These are phyloP conservation scores for Eragrostis nindensis DNA, from an alignment of 176 grass and related monocot species.

Conservation along the genomic window DNA sequence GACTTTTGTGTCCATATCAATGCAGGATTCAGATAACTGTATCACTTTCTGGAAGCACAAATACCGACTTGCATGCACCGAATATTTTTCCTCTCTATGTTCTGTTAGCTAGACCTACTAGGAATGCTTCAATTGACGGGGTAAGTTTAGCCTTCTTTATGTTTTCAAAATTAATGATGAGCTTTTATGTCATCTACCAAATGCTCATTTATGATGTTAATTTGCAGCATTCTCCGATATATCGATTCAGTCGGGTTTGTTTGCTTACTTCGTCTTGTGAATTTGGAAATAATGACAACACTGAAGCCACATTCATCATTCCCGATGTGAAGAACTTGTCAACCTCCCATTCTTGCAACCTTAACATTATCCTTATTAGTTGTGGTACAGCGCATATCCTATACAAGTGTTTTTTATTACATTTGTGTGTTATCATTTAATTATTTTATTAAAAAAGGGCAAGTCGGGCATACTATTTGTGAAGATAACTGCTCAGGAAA, in stretches of 20 bases:
- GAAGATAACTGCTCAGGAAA: slow-evolving; percentile 41
- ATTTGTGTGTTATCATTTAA: slow-evolving; percentile 22
- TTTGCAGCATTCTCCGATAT: slow-evolving; percentile 72
- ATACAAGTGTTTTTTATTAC: slow-evolving; percentile 20
- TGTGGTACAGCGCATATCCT: slow-evolving; percentile 59
- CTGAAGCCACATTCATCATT: slow-evolving; percentile 80
- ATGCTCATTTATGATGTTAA: slow-evolving; percentile 28
- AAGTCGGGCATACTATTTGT: slow-evolving; percentile 41
- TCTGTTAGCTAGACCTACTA: slow-evolving; percentile 73
- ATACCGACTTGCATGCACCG: slow-evolving; percentile 61
- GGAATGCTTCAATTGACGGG: slow-evolving; percentile 56
- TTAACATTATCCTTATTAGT: slow-evolving; percentile 78
- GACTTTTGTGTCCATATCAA: slow-evolving; percentile 12
- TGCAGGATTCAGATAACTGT: slow-evolving; percentile 87
- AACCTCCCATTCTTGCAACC: slow-evolving; percentile 57
- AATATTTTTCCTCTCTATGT: slow-evolving; percentile 81
- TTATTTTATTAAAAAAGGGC: slow-evolving; percentile 43
- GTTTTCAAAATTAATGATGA: neutral
- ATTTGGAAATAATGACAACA: slow-evolving; percentile 64
- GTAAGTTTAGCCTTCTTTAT: slow-evolving; percentile 47
- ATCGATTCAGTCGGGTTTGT: slow-evolving; percentile 63
- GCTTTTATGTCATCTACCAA: slow-evolving; percentile 13
- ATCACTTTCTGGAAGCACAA: slow-evolving; percentile 68
- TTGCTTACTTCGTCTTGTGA: slow-evolving; percentile 65
- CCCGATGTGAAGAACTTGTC: slow-evolving; percentile 78